Evolutionary conservation across 192 early-diverging fungal species (phyloP).

Genomic region (Cladochytrium replicatum): DNA sequence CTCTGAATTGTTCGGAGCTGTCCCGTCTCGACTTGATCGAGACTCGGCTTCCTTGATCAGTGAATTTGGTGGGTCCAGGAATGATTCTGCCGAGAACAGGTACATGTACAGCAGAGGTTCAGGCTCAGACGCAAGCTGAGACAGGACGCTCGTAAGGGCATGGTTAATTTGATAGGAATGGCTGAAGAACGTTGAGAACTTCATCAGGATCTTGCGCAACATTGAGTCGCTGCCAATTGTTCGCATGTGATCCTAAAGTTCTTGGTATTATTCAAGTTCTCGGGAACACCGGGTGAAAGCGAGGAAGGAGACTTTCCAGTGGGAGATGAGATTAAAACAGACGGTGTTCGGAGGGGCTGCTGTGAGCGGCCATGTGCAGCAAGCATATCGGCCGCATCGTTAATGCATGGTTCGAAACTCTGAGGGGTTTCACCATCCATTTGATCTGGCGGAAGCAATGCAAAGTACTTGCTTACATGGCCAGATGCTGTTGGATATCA

Average conservation of each 20-base stretch:
- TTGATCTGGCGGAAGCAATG: constrained; percentile 22
- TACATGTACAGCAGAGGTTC: constrained; percentile 27
- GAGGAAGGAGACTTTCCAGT: no score
- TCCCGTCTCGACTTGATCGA: no score
- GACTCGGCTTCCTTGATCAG: constrained; percentile 1
- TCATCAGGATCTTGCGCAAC: constrained; percentile 31
- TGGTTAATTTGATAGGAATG: constrained; percentile 83
- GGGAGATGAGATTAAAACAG: no score
- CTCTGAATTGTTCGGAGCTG: no score
- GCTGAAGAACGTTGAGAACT: constrained; percentile 57
- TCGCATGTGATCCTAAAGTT: no score
- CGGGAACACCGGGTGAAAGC: no score
- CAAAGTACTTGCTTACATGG: constrained; percentile 27
- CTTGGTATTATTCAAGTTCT: no score
- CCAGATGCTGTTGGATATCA: constrained; percentile 21
- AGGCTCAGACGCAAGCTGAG: constrained; percentile 58
- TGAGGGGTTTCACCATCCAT: no score
- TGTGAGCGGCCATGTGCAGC: no score
- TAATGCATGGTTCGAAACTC: no score
- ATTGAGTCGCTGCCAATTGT: constrained; percentile 27
- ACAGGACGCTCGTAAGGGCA: constrained; percentile 80
- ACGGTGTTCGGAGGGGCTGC: no score
- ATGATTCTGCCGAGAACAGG: constrained; percentile 25
- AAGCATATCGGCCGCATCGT: no score
- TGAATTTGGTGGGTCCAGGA: constrained; percentile 14